Base-by-base conservation (phyloP, 305 asterid species). In the Ilex paraguariensis region DNA sequence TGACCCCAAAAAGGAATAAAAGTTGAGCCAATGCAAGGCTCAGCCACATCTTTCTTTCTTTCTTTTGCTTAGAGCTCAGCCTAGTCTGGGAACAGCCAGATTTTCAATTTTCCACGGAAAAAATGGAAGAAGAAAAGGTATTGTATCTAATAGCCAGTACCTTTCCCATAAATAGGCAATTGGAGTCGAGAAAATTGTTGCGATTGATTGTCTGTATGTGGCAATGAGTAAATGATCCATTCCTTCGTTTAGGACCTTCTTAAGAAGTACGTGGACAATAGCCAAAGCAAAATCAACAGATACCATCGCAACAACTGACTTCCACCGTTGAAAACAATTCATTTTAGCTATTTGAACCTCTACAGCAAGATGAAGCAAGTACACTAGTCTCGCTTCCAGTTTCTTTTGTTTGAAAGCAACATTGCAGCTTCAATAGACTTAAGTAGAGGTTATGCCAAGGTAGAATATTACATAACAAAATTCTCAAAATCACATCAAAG, bases 121-220 rank as follows among this genome's bases (percentile, higher is more conserved):
- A 3, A 14, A 17, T 6, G 10, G 17, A 50, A 3, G 0, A 50
- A 31, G 11, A 50, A 31, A 10, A 15, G 36, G 4, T 1, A n/a
- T 46, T 6, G 8, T 1, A 36, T 8, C 42, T 4, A 36, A 36
- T 8, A 36, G 42, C 9, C 7, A 36, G 10, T 70, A 84, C 95
- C 95, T 83, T 77, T 87, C 95, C 51, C 50, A 66, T 49, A 76
- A 74, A 60, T 60, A 80, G 55, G 84, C 93, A 56, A 87, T 54
- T 8, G 95, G 95, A 67, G 68, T 65, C 79, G 85, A 79, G 76
- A 77, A 64, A 14, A 81, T 4, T 16, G 85, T 62, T 4, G 84
- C 64, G 5, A 85, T 54, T 16, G 69, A 50, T 59, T 81, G 95
- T 40, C 95, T 67, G 67, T 83, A 87, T 0, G 79, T 67, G 21